Conservation (phyloP, 2,329 filamentous ascomycete genomes). For the Curvularia sp. region DNA sequence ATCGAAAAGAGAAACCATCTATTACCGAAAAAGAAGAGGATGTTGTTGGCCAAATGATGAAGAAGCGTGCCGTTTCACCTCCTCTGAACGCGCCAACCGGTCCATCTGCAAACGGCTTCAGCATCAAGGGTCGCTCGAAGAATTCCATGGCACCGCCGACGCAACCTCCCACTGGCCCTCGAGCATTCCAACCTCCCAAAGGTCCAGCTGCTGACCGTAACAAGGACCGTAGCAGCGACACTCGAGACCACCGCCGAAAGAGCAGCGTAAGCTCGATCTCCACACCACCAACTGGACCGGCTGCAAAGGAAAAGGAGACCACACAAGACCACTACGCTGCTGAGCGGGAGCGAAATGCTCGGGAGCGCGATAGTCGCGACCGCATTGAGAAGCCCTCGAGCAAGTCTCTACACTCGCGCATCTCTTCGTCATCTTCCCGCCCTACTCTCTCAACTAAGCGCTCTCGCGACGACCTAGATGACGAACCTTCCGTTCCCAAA, state of each 20-base stretch:
- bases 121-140: constrained; percentile 49
- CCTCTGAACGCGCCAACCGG: constrained; percentile 47
- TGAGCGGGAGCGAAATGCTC: constrained; percentile 65
- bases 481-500: constrained; percentile 18
- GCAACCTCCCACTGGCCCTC: constrained; percentile 49
- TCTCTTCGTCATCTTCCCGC: constrained; percentile 27
- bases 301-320: constrained; percentile 14
- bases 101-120: constrained; percentile 56
- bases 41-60: constrained; percentile 38
- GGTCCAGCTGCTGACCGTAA: constrained; percentile 49
- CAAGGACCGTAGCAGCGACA: constrained; percentile 30
- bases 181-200: constrained; percentile 46
- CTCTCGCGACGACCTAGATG: constrained; percentile 36
- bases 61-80: constrained; percentile 41
- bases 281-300: constrained; percentile 26
- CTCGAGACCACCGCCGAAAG: constrained; percentile 29
- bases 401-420: constrained; percentile 31
- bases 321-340: constrained; percentile 68
- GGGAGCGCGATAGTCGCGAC: constrained; percentile 41
- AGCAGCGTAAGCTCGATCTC: constrained; percentile 27
- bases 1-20: constrained; percentile 29
- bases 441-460: constrained; percentile 38
- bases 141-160: constrained; percentile 40
- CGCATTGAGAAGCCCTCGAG: constrained; percentile 33
- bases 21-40: constrained; percentile 29